Evolutionary conservation across 805 yeast genomes (phyloP).

Genomic region (Pichia heedii): DNA sequence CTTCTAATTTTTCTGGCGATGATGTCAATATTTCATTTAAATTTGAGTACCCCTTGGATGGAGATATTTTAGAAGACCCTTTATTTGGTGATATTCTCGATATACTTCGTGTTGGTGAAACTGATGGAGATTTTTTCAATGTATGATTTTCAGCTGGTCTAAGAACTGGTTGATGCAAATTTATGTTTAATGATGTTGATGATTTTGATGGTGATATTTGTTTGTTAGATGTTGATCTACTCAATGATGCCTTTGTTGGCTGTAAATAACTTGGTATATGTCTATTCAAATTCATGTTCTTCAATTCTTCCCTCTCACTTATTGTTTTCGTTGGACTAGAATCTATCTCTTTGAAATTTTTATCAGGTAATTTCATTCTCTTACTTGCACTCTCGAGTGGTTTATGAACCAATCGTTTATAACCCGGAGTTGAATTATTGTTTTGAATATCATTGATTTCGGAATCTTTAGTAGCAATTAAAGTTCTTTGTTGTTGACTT

Average conservation of each 20-base stretch:
- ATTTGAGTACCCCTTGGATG: conserved; percentile 16
- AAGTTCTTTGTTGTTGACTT: neutral
- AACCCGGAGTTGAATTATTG: conserved; percentile 15
- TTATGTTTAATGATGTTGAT: conserved; percentile 1
- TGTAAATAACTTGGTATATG: conserved; percentile 15
- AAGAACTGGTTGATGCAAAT: conserved; percentile 1
- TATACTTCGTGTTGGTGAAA: conserved; percentile 8
- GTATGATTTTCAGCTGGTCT: neutral
- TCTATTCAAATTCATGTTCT: conserved; percentile 7
- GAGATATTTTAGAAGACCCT: neutral
- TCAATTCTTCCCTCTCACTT: conserved; percentile 17
- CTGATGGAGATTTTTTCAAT: conserved; percentile 4
- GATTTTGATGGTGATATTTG: conserved; percentile 10
- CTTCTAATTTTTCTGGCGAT: conserved; percentile 1
- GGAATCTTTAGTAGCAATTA: neutral
- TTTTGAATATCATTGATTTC: conserved; percentile 1
- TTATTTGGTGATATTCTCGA: neutral
- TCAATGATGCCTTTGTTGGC: conserved; percentile 18
- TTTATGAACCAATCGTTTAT: conserved; percentile 18
- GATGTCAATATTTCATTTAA: conserved; percentile 9
- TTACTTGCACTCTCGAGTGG: conserved; percentile 25
- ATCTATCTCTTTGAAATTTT: conserved; percentile 19
- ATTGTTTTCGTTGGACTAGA: conserved; percentile 25
- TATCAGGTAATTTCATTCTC: conserved; percentile 17
- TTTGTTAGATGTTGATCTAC: conserved; percentile 7